Evolutionary conservation across 129 eudicot species (phyloP), one percentile per base, ranked within the genome.

Genomic region (Lonicera japonica): DNA sequence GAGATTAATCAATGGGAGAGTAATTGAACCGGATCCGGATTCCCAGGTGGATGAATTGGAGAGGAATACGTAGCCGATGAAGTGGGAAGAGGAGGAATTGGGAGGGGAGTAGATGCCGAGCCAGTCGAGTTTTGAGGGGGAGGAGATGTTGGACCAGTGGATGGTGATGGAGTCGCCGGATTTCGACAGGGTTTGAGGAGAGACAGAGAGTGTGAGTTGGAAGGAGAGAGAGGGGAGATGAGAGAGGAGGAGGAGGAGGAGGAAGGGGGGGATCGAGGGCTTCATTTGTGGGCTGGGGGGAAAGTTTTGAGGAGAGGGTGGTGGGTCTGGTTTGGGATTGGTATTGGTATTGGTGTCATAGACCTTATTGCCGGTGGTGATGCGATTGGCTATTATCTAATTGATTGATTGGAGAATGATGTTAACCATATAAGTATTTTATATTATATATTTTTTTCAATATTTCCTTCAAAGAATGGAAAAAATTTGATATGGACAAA

Each of bases 91-190:
- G 51, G 86, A 54, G 25, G 99, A 85, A 51, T 63, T 63, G 34
- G 99, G 74, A 6, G 98, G 98, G 0, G 98, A 69, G 82, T 92
- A 92, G 69, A 87, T 82, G 0, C 96, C 99, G 54, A 94, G 77
- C 89, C 88, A 94, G 71, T 94, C 99, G 71, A 88, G 95, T 20
- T 58, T 39, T 1, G 91, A 75, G 13, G 96, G 99, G n/a, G 79
- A 60, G 71, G 71, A 73, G 40, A 94, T 64, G 68, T 81, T 70
- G 67, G 89, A 70, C 99, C 99, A 94, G 17, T 17, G 7, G 78
- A 94, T 54, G 11, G 82, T 80, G 4, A 87, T 68, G 25, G 73
- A 61, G 74, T 78, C 84, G 70, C 88, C 86, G 13, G 91, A 80
- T 71, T 76, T 78, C n/a, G 76, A 40, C 12, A 94, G 69, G 14